Conservation (phyloP, 257 asterid genomes). For the Apocynum venetum region DNA sequence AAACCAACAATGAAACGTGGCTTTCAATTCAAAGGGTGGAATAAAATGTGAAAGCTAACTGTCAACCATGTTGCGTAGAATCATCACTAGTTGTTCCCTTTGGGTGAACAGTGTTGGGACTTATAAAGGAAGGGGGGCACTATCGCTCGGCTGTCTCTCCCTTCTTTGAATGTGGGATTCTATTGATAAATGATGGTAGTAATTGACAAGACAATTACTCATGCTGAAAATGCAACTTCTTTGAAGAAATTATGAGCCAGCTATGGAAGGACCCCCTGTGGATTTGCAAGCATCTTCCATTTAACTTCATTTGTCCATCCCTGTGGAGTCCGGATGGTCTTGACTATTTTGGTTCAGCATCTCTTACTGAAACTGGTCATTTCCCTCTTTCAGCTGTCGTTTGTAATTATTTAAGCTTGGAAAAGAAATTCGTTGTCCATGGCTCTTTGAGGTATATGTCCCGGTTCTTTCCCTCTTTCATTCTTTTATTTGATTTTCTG, state of each 20-base stretch:
- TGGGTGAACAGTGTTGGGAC: neutral
- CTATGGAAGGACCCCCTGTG: neutral
- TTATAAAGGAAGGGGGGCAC: neutral
- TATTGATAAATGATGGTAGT: neutral
- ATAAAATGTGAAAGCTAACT: conserved; percentile 4
- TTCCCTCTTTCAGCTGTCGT: neutral
- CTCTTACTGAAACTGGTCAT: neutral
- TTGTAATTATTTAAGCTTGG: neutral
- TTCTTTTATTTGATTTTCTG: too few relatives aligned
- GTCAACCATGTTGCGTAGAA: neutral
- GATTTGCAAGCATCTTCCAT: neutral
- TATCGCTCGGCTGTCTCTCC: too few relatives aligned
- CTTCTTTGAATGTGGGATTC: neutral
- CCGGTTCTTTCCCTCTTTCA: neutral
- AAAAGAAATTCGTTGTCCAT: neutral
- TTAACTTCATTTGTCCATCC: neutral
- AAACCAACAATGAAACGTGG: neutral
- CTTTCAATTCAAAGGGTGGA: neutral
- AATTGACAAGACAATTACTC: neutral
- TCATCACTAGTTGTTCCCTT: neutral
- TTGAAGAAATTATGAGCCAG: neutral
- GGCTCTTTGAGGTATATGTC: neutral
- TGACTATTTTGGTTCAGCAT: neutral
- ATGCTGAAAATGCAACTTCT: neutral
- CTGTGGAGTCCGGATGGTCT: neutral